These are phyloP conservation scores for Sporothrix sp. DNA, from an alignment of 2,329 filamentous ascomycete genomes.

Conservation along the genomic window DNA sequence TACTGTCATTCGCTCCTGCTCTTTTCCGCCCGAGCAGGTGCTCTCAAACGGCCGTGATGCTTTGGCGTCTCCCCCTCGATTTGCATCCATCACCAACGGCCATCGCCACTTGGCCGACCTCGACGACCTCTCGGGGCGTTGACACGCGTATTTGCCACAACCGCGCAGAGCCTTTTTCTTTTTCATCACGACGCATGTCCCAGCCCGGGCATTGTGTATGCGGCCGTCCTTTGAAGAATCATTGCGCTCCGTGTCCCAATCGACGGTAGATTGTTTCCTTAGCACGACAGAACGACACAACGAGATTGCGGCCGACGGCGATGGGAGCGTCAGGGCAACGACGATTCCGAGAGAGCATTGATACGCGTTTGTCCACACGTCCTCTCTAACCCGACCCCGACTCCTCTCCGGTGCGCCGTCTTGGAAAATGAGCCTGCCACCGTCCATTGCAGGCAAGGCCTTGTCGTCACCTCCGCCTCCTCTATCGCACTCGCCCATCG, in stretches of 20 bases:
- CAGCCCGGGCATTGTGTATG: no score
- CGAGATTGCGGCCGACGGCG: background rate
- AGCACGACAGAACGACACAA: no score
- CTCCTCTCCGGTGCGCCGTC: background rate
- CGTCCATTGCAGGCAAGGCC: conserved; percentile 41
- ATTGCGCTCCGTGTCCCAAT: background rate
- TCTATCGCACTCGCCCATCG: conserved; percentile 31
- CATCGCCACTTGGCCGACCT: background rate
- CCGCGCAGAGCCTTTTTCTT: no score
- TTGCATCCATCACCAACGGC: background rate
- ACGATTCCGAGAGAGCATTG: conserved; percentile 1
- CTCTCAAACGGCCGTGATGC: conserved; percentile 4
- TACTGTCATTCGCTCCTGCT: conserved; percentile 2
- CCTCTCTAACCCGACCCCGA: background rate
- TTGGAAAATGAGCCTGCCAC: conserved; percentile 26
- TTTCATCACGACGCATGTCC: no score
- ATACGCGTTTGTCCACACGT: background rate
- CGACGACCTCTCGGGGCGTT: background rate
- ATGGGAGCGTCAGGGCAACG: conserved; percentile 2
- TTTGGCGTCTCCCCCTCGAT: background rate
- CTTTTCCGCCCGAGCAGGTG: background rate
- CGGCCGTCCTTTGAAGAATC: no score
- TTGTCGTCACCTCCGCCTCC: conserved; percentile 31
- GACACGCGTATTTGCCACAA: no score
- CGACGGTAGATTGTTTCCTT: background rate